phyloP scores from a whole-genome alignment of 768 basidiomycete species.

The Kwoniella botswanensis region DNA sequence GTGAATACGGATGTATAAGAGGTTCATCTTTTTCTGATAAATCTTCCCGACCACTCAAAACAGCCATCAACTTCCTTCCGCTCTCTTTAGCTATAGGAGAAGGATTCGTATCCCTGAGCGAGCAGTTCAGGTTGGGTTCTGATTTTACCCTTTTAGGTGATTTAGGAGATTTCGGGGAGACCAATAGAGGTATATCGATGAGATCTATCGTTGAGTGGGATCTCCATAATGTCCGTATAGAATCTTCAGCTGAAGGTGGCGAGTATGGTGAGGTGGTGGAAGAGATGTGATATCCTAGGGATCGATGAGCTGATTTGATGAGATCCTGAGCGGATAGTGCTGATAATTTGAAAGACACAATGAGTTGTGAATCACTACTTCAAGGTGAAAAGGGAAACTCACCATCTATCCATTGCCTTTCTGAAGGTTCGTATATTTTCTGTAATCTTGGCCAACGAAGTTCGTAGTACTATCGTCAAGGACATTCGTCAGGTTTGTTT shows the following conservation, averaged over 20 bases:
- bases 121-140: slow-evolving; percentile 1
- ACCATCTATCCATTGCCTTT: slow-evolving; percentile 71
- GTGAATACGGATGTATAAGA: neutral
- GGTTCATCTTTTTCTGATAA: neutral
- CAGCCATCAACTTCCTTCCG: neutral
- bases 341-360: neutral
- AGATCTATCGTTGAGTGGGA: slow-evolving; percentile 20
- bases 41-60: neutral
- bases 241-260: slow-evolving; percentile 32
- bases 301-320: slow-evolving; percentile 32
- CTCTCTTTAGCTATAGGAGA: neutral
- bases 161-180: slow-evolving; percentile 22
- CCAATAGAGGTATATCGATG: slow-evolving; percentile 14
- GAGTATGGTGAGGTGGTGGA: slow-evolving; percentile 10
- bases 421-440: slow-evolving; percentile 68
- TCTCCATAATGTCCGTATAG: slow-evolving; percentile 33
- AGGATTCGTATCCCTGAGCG: neutral
- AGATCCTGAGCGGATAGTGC: slow-evolving; percentile 32
- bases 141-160: slow-evolving; percentile 16
- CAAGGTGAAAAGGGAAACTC: slow-evolving; percentile 10
- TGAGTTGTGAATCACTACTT: too few relatives aligned
- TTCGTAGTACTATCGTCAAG: slow-evolving; percentile 69
- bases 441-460: slow-evolving; percentile 80
- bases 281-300: slow-evolving; percentile 34
- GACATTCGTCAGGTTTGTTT: too few relatives aligned